These are phyloP conservation scores for Penicillium cataractarum DNA, from an alignment of 495 filamentous ascomycete genomes.

Conservation along the genomic window DNA sequence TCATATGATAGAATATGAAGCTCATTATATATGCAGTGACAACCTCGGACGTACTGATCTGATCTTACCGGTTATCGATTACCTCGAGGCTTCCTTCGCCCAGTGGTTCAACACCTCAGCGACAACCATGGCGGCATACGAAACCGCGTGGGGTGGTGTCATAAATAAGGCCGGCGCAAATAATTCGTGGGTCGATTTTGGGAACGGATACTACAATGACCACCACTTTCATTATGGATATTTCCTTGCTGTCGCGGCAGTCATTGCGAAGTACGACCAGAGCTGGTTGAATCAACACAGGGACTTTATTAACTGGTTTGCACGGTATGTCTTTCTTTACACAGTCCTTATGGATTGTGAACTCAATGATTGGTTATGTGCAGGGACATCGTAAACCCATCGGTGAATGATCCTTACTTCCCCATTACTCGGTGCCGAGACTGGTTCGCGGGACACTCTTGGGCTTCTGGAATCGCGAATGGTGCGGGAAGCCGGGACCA, in stretches of 20 bases:
- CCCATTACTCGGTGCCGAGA: constrained; percentile 1
- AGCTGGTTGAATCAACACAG: neutral
- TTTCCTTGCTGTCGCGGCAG: neutral
- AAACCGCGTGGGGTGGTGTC: neutral
- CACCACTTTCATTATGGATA: constrained; percentile 1
- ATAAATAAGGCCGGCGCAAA: neutral
- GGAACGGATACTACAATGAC: constrained; percentile 1
- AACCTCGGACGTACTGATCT: neutral
- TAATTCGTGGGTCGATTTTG: constrained; percentile 1
- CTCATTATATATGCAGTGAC: neutral
- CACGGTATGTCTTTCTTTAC: neutral
- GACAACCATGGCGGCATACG: neutral
- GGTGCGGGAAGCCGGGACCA: neutral
- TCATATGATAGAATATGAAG: neutral
- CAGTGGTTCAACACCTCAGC: neutral
- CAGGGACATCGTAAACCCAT: neutral
- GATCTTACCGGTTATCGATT: neutral
- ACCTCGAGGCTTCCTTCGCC: neutral
- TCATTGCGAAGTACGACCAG: neutral
- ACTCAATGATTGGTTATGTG: neutral
- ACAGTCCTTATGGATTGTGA: neutral
- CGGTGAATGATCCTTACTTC: neutral
- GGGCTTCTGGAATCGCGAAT: neutral
- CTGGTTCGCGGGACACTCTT: constrained; percentile 1
- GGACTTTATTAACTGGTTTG: constrained; percentile 1